Evolutionary conservation across 2,329 filamentous ascomycete species (phyloP).

Genomic region (Ophiostoma triangulosporum): DNA sequence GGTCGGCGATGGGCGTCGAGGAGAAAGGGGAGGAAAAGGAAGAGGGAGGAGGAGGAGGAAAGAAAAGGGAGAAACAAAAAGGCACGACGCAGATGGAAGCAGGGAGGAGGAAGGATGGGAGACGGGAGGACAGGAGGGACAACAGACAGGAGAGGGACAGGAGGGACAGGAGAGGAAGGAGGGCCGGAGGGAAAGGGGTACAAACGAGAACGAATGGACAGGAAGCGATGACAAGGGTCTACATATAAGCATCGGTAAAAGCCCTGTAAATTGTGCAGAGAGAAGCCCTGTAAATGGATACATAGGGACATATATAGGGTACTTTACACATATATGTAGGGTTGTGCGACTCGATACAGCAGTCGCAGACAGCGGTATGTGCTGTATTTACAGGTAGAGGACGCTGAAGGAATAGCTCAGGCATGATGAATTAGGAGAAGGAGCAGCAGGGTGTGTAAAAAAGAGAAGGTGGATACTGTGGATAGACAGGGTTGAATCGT

Average conservation of each 20-base stretch:
- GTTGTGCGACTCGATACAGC: too few species aligned
- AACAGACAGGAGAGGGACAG: background rate
- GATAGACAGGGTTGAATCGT: background rate
- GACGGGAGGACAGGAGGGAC: background rate
- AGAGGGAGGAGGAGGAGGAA: background rate
- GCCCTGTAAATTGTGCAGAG: too few species aligned
- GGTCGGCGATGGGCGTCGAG: conserved; percentile 15
- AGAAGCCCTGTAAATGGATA: too few species aligned
- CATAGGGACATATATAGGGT: too few species aligned
- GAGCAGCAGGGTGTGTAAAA: conserved; percentile 3
- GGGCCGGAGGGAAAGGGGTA: background rate
- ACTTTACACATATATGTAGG: too few species aligned
- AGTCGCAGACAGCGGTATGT: too few species aligned
- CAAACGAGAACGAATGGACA: background rate
- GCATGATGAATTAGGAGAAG: background rate
- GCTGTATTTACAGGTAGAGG: background rate
- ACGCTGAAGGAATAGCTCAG: conserved; percentile 5
- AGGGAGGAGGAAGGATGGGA: background rate
- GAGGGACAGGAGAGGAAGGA: background rate
- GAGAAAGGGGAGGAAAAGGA: background rate
- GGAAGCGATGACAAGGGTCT: background rate
- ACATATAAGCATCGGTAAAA: too few species aligned
- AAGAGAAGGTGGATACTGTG: conserved; percentile 1
- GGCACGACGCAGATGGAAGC: too few species aligned
- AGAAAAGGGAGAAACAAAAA: background rate